Percentiles rank a stretch among this genome's conserved stretches.
phyloP scores from a whole-genome alignment of 2,329 filamentous ascomycete species.

The Zasmidium citrigriseum region DNA sequence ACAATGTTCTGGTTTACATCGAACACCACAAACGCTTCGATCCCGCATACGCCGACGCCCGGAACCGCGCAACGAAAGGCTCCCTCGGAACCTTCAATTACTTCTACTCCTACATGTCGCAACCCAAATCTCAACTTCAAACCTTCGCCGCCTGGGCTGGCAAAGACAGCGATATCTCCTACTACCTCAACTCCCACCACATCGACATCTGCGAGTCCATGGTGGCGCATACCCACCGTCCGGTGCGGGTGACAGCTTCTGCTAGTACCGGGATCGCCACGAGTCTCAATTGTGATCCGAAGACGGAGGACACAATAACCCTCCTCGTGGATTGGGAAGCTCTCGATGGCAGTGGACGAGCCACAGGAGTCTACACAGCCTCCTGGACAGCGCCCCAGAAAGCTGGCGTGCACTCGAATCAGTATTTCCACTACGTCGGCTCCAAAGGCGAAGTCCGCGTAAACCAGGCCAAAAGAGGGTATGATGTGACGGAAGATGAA shows the following conservation, averaged over 20 bases:
- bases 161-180: constrained; percentile 87
- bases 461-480: constrained; percentile 91
- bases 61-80: constrained; percentile 66
- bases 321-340: constrained; percentile 86
- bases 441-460: constrained; percentile 81
- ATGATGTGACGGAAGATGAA: constrained; percentile 88
- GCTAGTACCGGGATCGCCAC: constrained; percentile 78
- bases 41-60: constrained; percentile 86
- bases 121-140: constrained; percentile 87
- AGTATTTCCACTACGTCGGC: constrained; percentile 95
- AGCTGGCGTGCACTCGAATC: constrained; percentile 92
- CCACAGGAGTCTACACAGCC: constrained; percentile 88
- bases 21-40: constrained; percentile 98
- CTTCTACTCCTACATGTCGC: constrained; percentile 96
- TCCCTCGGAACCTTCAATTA: constrained; percentile 91
- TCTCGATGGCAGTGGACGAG: constrained; percentile 61
- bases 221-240: constrained; percentile 73
- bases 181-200: constrained; percentile 95
- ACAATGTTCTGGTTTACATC: constrained; percentile 85
- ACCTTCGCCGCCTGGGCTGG: constrained; percentile 96
- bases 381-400: constrained; percentile 93
- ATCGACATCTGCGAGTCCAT: constrained; percentile 91
- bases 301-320: constrained; percentile 92
- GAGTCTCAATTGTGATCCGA: constrained; percentile 72
- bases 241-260: constrained; percentile 75